Evolutionary conservation across 495 filamentous ascomycete species (phyloP).

Genomic region (Penicillium antarcticum): DNA sequence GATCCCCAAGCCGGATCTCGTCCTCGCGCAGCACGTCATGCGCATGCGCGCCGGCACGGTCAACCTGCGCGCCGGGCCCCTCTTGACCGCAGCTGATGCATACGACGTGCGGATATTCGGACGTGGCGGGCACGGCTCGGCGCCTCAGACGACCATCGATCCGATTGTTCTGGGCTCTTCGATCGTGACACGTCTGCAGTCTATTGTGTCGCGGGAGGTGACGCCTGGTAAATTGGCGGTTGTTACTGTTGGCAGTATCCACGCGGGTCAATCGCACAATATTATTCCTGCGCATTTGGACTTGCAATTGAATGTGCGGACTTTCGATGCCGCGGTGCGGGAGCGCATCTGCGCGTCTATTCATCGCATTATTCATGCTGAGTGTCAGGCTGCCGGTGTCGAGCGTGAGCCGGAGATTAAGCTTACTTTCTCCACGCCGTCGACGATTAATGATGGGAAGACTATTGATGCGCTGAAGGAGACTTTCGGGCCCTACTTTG

Average conservation of each 20-base stretch:
- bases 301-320: slow-evolving; percentile 50
- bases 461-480: slow-evolving; percentile 36
- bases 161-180: slow-evolving; percentile 51
- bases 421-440: slow-evolving; percentile 36
- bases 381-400: slow-evolving; percentile 44
- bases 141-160: slow-evolving; percentile 53
- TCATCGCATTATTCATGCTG: slow-evolving; percentile 51
- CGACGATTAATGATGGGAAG: slow-evolving; percentile 49
- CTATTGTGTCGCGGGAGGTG: slow-evolving; percentile 52
- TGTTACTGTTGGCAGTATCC: slow-evolving; percentile 50
- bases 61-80: slow-evolving; percentile 19
- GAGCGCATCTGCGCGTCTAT: slow-evolving; percentile 42
- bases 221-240: slow-evolving; percentile 50
- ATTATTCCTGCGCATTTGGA: slow-evolving; percentile 49
- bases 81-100: slow-evolving; percentile 39
- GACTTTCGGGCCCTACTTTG: slow-evolving; percentile 45
- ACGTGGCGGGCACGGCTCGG: slow-evolving; percentile 49
- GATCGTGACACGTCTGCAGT: slow-evolving; percentile 55
- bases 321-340: slow-evolving; percentile 35
- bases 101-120: slow-evolving; percentile 47
- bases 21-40: slow-evolving; percentile 58
- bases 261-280: slow-evolving; percentile 52
- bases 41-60: slow-evolving; percentile 42
- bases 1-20: slow-evolving; percentile 47
- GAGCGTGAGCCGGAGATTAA: slow-evolving; percentile 37